Conservation (phyloP, 2,329 filamentous ascomycete species). For the Fusarium algeriense region DNA sequence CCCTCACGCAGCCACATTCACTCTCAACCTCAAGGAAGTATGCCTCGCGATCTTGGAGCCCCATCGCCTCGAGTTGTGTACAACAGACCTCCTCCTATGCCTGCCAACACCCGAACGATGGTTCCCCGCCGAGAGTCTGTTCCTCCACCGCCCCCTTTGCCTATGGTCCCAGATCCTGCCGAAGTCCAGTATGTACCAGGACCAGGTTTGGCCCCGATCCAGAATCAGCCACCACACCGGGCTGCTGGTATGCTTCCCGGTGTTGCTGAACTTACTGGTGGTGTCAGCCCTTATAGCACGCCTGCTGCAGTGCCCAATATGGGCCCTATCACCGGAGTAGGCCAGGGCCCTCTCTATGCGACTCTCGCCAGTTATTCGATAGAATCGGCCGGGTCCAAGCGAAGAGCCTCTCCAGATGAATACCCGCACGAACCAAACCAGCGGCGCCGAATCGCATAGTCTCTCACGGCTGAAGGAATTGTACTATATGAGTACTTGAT, state of each 20-base stretch:
- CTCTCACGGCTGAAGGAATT: background rate
- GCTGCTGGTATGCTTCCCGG: slow-evolving; percentile 67
- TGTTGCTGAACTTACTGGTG: slow-evolving; percentile 73
- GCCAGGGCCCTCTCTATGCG: slow-evolving; percentile 52
- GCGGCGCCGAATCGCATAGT: slow-evolving; percentile 53
- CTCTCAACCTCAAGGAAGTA: slow-evolving; percentile 61
- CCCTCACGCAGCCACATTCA: slow-evolving; percentile 57
- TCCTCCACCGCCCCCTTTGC: slow-evolving; percentile 47
- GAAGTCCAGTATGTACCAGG: slow-evolving; percentile 52
- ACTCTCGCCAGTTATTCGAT: slow-evolving; percentile 53
- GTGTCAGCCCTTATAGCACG: slow-evolving; percentile 71
- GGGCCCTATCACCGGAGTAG: slow-evolving; percentile 49
- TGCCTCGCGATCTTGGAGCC: slow-evolving; percentile 58
- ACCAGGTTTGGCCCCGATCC: slow-evolving; percentile 66
- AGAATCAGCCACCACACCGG: slow-evolving; percentile 56
- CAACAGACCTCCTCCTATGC: slow-evolving; percentile 52
- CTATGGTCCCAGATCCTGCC: slow-evolving; percentile 49
- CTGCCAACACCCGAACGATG: slow-evolving; percentile 53
- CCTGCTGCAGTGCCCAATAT: slow-evolving; percentile 55
- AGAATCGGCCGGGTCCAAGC: slow-evolving; percentile 62
- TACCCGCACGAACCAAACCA: slow-evolving; percentile 60
- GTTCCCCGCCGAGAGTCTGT: slow-evolving; percentile 58
- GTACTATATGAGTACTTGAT: slow-evolving; percentile 26
- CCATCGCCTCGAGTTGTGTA: slow-evolving; percentile 59
- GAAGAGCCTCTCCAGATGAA: slow-evolving; percentile 62